Evolutionary conservation across 2,329 filamentous ascomycete species (phyloP), one percentile per base, ranked within the genome.

Genomic region (Malbranchea cinnamomea): DNA sequence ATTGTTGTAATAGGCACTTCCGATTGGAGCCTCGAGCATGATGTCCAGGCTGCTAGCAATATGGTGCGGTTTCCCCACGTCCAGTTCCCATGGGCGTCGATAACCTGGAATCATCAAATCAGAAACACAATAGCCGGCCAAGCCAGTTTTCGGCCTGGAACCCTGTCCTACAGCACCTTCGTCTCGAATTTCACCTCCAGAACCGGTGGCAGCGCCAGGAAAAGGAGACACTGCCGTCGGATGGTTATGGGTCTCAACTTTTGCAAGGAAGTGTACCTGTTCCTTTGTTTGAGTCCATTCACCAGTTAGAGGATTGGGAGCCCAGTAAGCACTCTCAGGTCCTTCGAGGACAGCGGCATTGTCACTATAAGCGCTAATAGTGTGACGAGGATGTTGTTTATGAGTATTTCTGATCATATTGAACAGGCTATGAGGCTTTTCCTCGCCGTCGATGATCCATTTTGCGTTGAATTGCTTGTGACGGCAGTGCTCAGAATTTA

Each of bases 241-340:
- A 49, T 95, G 87, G 54, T 95, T 95, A 60, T 95, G 87, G 2
- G 89, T 95, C 61, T 98, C 89, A 29, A 95, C 89, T 61, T 98
- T 98, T 52, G 77, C 76, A 27, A 98, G 62, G 44, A 85, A 79
- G 50, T 94, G 82, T 12, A 93, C 77, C 14, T 73, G 64, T 59
- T 98, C 89, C 46, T 82, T 89, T 12, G 71, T 82, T 36, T 87
- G 71, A 45, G 68, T 78, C 87, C 87, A 98, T 43, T 81, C 78
- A 17, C 85, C 82, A 3, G 81, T 92, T 21, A 74, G 67, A 42
- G 84, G 76, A 47, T 89, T 80, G 4, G 89, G 89, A 1, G 83
- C 78, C 87, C 87, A 95, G 49, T 80, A 78, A 39, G 68, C 74
- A 19, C 74, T 77, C 32, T 69, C 58, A 38, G 74, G 69, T 20